Conservation (phyloP, 768 basidiomycete species). For the Tubosaeta brunneosetosa region DNA sequence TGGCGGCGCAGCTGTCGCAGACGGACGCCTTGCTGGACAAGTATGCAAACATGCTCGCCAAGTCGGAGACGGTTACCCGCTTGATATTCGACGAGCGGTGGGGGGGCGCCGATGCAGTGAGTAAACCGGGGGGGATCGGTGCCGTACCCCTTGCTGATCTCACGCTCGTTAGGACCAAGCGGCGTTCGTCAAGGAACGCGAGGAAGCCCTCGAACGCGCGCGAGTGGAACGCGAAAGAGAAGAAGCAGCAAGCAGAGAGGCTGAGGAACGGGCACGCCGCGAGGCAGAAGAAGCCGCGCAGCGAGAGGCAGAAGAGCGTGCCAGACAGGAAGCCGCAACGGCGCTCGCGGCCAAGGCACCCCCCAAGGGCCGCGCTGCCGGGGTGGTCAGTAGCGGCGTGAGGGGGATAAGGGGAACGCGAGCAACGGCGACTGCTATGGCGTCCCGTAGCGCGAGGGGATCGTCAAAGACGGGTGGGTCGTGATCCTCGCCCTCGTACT, state of each 20-base stretch:
- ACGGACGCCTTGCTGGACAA: constrained; percentile 72
- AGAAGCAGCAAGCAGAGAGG: constrained; percentile 37
- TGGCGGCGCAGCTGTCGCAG: constrained; percentile 61
- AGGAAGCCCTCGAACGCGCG: constrained; percentile 26
- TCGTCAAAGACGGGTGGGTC: constrained; percentile 36
- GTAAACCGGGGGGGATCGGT: too few relatives aligned
- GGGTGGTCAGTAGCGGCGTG: constrained; percentile 48
- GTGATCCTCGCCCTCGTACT: neutral
- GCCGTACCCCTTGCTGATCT: too few relatives aligned
- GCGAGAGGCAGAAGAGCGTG: constrained; percentile 46
- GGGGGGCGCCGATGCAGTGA: constrained; percentile 68
- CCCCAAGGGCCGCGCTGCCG: constrained; percentile 43
- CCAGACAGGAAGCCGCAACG: constrained; percentile 43
- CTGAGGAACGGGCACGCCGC: constrained; percentile 31
- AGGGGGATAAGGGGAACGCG: constrained; percentile 71
- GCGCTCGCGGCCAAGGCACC: constrained; percentile 28
- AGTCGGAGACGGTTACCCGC: constrained; percentile 63
- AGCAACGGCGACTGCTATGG: constrained; percentile 47
- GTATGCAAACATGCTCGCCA: constrained; percentile 65
- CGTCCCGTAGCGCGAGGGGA: constrained; percentile 43
- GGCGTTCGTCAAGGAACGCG: constrained; percentile 41
- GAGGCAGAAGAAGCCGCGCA: constrained; percentile 33
- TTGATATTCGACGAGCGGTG: constrained; percentile 75
- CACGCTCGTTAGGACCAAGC: constrained; percentile 51
- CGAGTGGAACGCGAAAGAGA: constrained; percentile 35